These are phyloP conservation scores for Trypanosoma brucei DNA, from an alignment of 208 protist species.

Conservation along the genomic window DNA sequence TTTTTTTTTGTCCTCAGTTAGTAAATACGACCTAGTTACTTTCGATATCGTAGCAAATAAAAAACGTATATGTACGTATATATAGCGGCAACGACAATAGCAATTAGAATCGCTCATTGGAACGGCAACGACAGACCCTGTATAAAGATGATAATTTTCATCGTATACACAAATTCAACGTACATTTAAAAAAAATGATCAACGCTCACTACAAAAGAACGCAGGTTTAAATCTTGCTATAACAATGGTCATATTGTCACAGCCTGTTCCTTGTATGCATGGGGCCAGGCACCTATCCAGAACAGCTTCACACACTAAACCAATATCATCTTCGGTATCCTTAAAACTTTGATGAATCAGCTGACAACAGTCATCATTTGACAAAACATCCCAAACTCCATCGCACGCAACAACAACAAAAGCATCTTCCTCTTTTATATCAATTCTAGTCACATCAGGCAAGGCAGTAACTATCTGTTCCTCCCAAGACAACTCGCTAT, in stretches of 20 bases:
- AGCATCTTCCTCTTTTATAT: slow-evolving; percentile 43
- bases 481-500: slow-evolving; percentile 45
- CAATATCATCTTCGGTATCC: slow-evolving; percentile 54
- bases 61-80: too few species aligned
- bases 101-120: too few species aligned
- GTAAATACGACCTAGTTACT: slow-evolving; percentile 2
- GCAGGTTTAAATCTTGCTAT: slow-evolving; percentile 78
- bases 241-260: slow-evolving; percentile 89
- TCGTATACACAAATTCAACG: too few species aligned
- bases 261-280: slow-evolving; percentile 24
- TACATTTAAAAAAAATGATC: not conserved
- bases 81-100: too few species aligned
- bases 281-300: slow-evolving; percentile 71
- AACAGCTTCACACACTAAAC: slow-evolving; percentile 72
- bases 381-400: slow-evolving; percentile 92
- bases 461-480: slow-evolving; percentile 77
- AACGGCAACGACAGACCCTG: too few species aligned
- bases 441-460: slow-evolving; percentile 57
- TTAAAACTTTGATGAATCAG: slow-evolving; percentile 37
- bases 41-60: too few species aligned
- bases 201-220: slow-evolving; percentile 40
- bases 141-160: too few species aligned
- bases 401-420: slow-evolving; percentile 92
- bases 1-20: not conserved
- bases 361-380: slow-evolving; percentile 70